Base-by-base conservation (phyloP, 805 yeast genomes). In the Candida hungchunana region DNA sequence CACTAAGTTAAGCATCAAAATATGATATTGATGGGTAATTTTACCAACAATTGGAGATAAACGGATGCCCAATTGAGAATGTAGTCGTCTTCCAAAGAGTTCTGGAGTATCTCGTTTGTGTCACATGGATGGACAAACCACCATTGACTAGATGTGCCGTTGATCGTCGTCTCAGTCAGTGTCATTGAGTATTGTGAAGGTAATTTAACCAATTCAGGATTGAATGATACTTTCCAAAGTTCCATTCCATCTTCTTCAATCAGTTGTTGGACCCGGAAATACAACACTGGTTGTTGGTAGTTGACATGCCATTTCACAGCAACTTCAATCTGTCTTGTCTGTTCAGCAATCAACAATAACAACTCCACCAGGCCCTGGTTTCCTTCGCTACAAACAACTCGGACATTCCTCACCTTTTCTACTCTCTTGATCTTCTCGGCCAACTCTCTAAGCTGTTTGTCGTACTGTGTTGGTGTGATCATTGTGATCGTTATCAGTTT, bases 121-220 rank as follows among this genome's bases (percentile, higher is more conserved):
- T 60, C 58, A 47, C 75, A 69, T 4, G 74, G 73, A 41, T 69
- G 75, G 1, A 69, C 26, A 33, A 54, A 58, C 46, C 46, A 47
- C 54, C 51, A 52, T n/a, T n/a, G n/a, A n/a, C n/a, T n/a, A n/a
- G n/a, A n/a, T n/a, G n/a, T n/a, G 8, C 40, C 40, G 3, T 19
- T 26, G 8, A 24, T 9, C 1, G 34, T 19, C 4, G 26, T 6
- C 17, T 48, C 47, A 8, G 26, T 34, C 26, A 50, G 9, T 7
- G 51, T 23, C 7, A 40, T 31, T 16, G 39, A 34, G 27, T 34
- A 37, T 3, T 22, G 20, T 7, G 31, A 17, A 11, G 33, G 12
- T 7, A 19, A 4, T 4, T 24, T 32, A 17, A 31, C 4, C 26
- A 28, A 17, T 20, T 20, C 23, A n/a, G 29, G 14, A 20, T 40